These are phyloP conservation scores for Penicillium sp. DNA, from an alignment of 2,329 filamentous ascomycete genomes.

Conservation along the genomic window DNA sequence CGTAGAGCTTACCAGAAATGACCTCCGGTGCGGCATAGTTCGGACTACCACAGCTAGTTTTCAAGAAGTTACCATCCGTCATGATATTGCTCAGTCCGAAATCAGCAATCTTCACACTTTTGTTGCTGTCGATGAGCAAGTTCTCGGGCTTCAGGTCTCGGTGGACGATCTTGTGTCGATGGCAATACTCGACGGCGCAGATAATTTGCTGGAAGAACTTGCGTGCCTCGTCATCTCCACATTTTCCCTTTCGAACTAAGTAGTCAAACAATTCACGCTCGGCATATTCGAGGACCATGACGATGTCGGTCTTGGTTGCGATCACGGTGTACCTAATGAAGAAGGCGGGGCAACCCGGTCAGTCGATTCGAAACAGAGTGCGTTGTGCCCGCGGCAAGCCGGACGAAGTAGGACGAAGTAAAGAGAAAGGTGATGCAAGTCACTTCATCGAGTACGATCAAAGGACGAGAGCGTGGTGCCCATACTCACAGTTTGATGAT, in stretches of 20 bases:
- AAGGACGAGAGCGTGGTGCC: not conserved
- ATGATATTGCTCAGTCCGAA: constrained; percentile 99
- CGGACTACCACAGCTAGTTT: constrained; percentile 95
- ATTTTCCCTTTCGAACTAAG: constrained; percentile 87
- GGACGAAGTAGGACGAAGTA: not conserved
- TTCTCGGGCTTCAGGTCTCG: constrained; percentile 97
- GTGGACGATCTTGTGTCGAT: constrained; percentile 97
- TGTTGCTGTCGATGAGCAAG: constrained; percentile 83
- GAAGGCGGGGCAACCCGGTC: constrained; percentile 1
- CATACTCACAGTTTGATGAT: constrained; percentile 88
- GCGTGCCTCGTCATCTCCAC: constrained; percentile 86
- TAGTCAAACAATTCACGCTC: constrained; percentile 97
- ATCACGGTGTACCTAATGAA: constrained; percentile 79
- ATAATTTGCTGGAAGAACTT: constrained; percentile 99
- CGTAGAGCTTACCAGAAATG: constrained; percentile 95
- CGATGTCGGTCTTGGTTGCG: constrained; percentile 87
- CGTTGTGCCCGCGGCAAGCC: too few species aligned
- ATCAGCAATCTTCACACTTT: constrained; percentile 99
- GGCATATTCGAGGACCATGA: constrained; percentile 98
- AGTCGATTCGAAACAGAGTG: not conserved
- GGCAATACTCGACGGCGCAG: constrained; percentile 97
- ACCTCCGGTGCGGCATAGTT: constrained; percentile 98
- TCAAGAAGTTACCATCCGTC: constrained; percentile 98
- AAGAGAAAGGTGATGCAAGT: not conserved
- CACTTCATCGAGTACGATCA: not conserved